phyloP scores from a whole-genome alignment of 495 filamentous ascomycete species.

The Mycothermus thermophilus region DNA sequence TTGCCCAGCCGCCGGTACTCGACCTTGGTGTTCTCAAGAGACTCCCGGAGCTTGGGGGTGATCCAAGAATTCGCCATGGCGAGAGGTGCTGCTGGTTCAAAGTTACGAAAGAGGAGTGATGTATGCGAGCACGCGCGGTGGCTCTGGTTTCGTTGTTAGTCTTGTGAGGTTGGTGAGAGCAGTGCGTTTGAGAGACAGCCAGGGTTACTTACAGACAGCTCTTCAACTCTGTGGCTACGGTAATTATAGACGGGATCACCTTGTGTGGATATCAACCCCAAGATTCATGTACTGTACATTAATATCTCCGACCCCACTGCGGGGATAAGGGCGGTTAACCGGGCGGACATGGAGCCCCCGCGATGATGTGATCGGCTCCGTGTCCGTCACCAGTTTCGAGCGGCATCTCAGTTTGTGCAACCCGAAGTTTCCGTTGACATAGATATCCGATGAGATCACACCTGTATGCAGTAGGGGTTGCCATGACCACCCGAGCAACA shows the following conservation, averaged over 20 bases:
- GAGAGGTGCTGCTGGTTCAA: background rate
- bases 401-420: too few relatives aligned
- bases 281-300: too few relatives aligned
- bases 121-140: too few relatives aligned
- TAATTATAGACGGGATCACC: background rate
- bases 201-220: background rate
- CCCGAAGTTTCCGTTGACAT: too few relatives aligned
- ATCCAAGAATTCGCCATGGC: slow-evolving; percentile 4
- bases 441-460: too few relatives aligned
- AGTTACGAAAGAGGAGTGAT: background rate
- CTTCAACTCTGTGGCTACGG: background rate
- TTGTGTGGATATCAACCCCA: too few relatives aligned
- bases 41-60: slow-evolving; percentile 22
- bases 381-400: too few relatives aligned
- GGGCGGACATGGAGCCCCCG: background rate
- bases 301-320: slow-evolving; percentile 9
- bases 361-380: too few relatives aligned
- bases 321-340: slow-evolving; percentile 7
- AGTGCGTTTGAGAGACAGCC: background rate
- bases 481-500: too few relatives aligned
- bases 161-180: too few relatives aligned
- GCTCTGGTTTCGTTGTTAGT: too few relatives aligned
- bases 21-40: slow-evolving; percentile 27
- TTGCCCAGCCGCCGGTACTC: slow-evolving; percentile 45
- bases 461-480: too few relatives aligned